Evolutionary conservation across 2,329 filamentous ascomycete species (phyloP).

Genomic region (Penicillium italicum): DNA sequence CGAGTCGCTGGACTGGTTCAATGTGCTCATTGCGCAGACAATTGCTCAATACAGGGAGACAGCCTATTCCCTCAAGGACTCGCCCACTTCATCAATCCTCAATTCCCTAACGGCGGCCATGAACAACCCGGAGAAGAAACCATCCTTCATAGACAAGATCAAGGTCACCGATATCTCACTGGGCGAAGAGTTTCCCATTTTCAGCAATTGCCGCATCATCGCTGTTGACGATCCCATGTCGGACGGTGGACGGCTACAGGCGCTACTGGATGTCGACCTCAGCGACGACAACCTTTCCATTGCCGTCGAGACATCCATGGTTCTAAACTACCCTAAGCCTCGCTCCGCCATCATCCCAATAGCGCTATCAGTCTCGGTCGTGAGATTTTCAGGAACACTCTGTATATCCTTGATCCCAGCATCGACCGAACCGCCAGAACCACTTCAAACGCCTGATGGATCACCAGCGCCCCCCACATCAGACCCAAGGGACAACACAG

Average conservation of each 20-base stretch:
- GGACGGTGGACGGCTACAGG: constrained; percentile 76
- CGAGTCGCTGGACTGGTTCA: constrained; percentile 98
- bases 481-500: constrained; percentile 6
- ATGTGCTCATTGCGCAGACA: constrained; percentile 92
- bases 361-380: constrained; percentile 83
- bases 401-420: constrained; percentile 89
- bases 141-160: constrained; percentile 90
- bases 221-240: constrained; percentile 61
- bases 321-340: constrained; percentile 91
- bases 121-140: constrained; percentile 81
- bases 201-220: constrained; percentile 96
- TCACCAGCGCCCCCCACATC: constrained; percentile 29
- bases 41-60: constrained; percentile 93
- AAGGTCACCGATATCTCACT: constrained; percentile 88
- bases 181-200: constrained; percentile 96
- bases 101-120: constrained; percentile 77
- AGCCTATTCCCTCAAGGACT: constrained; percentile 76
- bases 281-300: constrained; percentile 89
- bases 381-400: constrained; percentile 90
- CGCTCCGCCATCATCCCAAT: constrained; percentile 86
- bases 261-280: constrained; percentile 93
- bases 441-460: constrained; percentile 35
- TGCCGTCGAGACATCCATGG: constrained; percentile 86
- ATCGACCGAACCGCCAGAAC: constrained; percentile 35
- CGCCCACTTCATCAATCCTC: constrained; percentile 60